Evolutionary conservation across 108 stramenopile genomes (phyloP).

Genomic region (Nitzschia palea): DNA sequence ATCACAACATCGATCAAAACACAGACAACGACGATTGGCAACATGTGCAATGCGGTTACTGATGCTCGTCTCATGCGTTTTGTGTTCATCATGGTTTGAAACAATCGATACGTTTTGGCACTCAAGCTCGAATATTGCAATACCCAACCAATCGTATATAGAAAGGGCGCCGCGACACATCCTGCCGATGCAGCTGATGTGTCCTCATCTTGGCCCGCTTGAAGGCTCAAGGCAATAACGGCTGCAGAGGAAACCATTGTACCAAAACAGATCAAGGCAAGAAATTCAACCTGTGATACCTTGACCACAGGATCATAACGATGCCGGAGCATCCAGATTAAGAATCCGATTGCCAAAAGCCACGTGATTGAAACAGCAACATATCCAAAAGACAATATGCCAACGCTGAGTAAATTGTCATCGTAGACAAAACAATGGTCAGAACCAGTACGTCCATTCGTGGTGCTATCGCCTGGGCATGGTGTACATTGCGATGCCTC

Average conservation of each 20-base stretch:
- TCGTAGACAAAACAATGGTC: constrained; percentile 18
- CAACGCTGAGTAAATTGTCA: constrained; percentile 29
- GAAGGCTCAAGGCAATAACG: constrained; percentile 38
- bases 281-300: constrained; percentile 43
- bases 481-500: constrained; percentile 12
- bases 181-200: constrained; percentile 23
- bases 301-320: constrained; percentile 41
- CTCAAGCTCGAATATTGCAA: constrained; percentile 38
- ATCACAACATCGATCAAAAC: constrained; percentile 32
- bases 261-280: constrained; percentile 46
- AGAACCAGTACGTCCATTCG: constrained; percentile 18
- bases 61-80: neutral
- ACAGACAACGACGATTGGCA: constrained; percentile 19
- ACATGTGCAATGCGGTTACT: constrained; percentile 21
- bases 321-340: constrained; percentile 33
- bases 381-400: constrained; percentile 35
- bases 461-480: constrained; percentile 26
- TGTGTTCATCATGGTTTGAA: constrained; percentile 13
- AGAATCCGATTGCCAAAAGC: constrained; percentile 32
- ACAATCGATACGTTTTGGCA: constrained; percentile 45
- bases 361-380: constrained; percentile 36
- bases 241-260: constrained; percentile 36
- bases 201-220: constrained; percentile 37
- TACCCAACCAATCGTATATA: constrained; percentile 50
- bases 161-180: constrained; percentile 39